phyloP scores from a whole-genome alignment of 495 filamentous ascomycete genomes.

The Cudoniella acicularis region DNA sequence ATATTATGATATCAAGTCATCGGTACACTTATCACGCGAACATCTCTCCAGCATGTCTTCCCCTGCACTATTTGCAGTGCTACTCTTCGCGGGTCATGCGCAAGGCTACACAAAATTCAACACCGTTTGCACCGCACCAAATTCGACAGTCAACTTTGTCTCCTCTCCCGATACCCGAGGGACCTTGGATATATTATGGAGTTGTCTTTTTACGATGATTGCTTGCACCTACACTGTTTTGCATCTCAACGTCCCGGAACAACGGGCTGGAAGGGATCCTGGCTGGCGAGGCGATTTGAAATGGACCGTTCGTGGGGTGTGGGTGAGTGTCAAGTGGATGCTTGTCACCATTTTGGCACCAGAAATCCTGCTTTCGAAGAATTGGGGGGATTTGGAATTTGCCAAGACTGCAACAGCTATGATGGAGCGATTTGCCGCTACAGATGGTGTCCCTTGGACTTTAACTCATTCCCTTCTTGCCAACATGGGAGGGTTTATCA shows the following conservation, averaged over 20 bases:
- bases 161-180: neutral
- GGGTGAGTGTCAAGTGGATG: slow-evolving; percentile 26
- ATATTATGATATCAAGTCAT: too few relatives aligned
- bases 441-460: slow-evolving; percentile 27
- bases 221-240: slow-evolving; percentile 32
- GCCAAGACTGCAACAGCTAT: neutral
- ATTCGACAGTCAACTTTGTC: neutral
- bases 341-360: slow-evolving; percentile 26
- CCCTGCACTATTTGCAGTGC: too few relatives aligned
- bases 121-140: slow-evolving; percentile 1
- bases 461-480: slow-evolving; percentile 36
- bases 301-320: neutral
- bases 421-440: slow-evolving; percentile 1
- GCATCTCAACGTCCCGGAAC: slow-evolving; percentile 24
- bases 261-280: neutral
- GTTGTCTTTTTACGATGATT: slow-evolving; percentile 26
- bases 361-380: slow-evolving; percentile 20
- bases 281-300: neutral
- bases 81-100: too few relatives aligned
- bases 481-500: slow-evolving; percentile 39
- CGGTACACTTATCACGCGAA: too few relatives aligned
- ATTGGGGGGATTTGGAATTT: slow-evolving; percentile 8
- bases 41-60: too few relatives aligned
- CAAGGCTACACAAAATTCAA: too few relatives aligned
- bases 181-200: slow-evolving; percentile 15